Base-by-base conservation (phyloP, 768 basidiomycete species). In the Suillus clintonianus region DNA sequence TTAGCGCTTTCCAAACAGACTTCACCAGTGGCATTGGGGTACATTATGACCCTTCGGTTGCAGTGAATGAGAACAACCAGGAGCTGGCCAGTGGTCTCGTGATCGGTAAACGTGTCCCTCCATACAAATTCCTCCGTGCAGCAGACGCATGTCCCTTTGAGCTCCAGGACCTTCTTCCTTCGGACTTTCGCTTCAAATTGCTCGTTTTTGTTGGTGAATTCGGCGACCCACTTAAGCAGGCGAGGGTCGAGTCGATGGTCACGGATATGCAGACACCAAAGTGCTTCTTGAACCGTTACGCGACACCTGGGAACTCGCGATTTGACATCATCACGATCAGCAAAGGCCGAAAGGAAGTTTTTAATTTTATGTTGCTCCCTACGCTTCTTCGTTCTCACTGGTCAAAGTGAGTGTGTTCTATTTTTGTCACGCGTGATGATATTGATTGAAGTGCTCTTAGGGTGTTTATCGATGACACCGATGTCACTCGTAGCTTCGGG, bases 381-480 rank as follows among this genome's bases (percentile, higher is more conserved):
- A 34, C 60, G 37, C 60, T 74, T 50, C 64, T 82, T 55, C 65
- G 78, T 48, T 45, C 71, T 8, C 81, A 82, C 37, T 82, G 81
- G 80, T 77, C 77, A 43, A 81, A 80, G 80, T 82, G 47, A 68
- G 76, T 67, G 15, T 19, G 27, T 27, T 17, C 2, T 17, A 17
- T 3, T 17, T 5, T 1, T 27, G 34, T 24, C 30, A 53, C n/a
- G 53, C 19, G 36, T 41, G 50, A 32, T 32, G n/a, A 30, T 15
- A 48, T 42, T 60, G n/a, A 27, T 17, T 43, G 14, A 15, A 37
- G 22, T 9, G 24, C 11, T 22, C 41, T 22, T 14, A 91, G 89
- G 72, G 83, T 88, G 8, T 77, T 87, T 37, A 77, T 88, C 15
- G 90, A 91, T 64, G 87, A 87, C 61, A 72, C 67, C 1, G 82